Evolutionary conservation across 352 stramenopile genomes (phyloP).

Genomic region (Phytopythium boreale): DNA sequence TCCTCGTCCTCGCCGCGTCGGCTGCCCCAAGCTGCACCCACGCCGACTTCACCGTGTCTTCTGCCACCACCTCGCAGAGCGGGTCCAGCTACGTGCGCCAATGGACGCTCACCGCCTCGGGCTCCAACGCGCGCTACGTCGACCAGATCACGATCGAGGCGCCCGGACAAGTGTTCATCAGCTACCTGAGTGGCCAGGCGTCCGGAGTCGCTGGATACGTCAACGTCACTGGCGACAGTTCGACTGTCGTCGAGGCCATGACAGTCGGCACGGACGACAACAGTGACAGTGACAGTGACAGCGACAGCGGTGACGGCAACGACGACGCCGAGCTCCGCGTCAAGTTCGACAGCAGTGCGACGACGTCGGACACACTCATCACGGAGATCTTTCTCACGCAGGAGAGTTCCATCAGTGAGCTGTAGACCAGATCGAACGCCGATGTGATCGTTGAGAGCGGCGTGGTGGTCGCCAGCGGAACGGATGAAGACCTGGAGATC

Average conservation of each 20-base stretch:
- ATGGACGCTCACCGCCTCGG: slow-evolving; percentile 19
- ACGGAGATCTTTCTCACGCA: slow-evolving; percentile 27
- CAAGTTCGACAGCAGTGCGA: slow-evolving; percentile 13
- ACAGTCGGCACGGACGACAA: slow-evolving; percentile 18
- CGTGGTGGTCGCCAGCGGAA: slow-evolving; percentile 20
- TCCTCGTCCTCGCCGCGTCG: neutral
- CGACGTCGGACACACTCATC: slow-evolving; percentile 15
- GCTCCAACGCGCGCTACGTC: slow-evolving; percentile 13
- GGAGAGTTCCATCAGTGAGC: slow-evolving; percentile 18
- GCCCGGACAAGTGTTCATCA: slow-evolving; percentile 22
- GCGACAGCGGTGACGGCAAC: slow-evolving; percentile 18
- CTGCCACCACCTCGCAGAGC: slow-evolving; percentile 12
- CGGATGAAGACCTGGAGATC: slow-evolving; percentile 20
- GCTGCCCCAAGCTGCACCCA: neutral
- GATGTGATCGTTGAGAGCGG: slow-evolving; percentile 26
- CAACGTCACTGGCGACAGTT: slow-evolving; percentile 23
- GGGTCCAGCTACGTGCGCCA: slow-evolving; percentile 24
- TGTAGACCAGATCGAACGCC: slow-evolving; percentile 20
- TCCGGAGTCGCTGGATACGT: slow-evolving; percentile 24
- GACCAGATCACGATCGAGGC: slow-evolving; percentile 23
- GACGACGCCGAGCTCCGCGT: slow-evolving; percentile 26
- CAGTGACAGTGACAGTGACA: slow-evolving; percentile 17
- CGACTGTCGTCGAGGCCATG: slow-evolving; percentile 16
- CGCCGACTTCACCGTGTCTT: slow-evolving; percentile 19
- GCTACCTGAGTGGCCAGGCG: slow-evolving; percentile 15